Evolutionary conservation across 371 early-diverging fungal species (phyloP).

Genomic region (Circinella umbellata): DNA sequence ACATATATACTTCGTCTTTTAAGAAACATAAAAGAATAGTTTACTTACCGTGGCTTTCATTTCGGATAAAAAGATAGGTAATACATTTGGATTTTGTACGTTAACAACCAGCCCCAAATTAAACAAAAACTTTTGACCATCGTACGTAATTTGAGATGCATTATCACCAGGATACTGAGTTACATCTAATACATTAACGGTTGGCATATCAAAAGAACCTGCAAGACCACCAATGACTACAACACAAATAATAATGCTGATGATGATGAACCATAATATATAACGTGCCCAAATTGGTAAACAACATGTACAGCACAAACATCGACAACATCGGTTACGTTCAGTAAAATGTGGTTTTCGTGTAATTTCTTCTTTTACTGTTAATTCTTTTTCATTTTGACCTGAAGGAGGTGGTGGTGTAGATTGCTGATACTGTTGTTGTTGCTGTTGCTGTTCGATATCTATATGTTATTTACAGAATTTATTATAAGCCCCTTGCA

Average conservation of each 20-base stretch:
- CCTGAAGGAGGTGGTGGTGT: no score
- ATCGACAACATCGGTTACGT: constrained; percentile 39
- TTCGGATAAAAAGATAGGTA: constrained; percentile 37
- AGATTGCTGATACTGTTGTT: no score
- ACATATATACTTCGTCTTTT: background rate
- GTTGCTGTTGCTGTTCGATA: no score
- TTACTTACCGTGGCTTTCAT: constrained; percentile 42
- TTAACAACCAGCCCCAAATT: constrained; percentile 43
- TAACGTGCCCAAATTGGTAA: constrained; percentile 46
- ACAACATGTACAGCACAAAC: constrained; percentile 50
- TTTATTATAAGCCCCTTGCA: no score
- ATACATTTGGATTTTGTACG: constrained; percentile 46
- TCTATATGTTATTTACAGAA: no score
- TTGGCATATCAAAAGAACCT: constrained; percentile 44
- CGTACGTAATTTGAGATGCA: constrained; percentile 30
- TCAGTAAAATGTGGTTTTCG: constrained; percentile 19
- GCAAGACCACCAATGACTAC: constrained; percentile 41
- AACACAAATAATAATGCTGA: constrained; percentile 41
- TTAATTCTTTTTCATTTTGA: no score
- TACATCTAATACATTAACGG: constrained; percentile 36
- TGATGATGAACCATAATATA: constrained; percentile 47
- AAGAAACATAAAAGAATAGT: background rate
- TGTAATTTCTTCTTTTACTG: background rate
- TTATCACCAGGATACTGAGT: constrained; percentile 24
- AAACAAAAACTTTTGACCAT: constrained; percentile 32